Evolutionary conservation across 2,329 filamentous ascomycete species (phyloP), one percentile per base, ranked within the genome.

Genomic region (Nemania sp.): DNA sequence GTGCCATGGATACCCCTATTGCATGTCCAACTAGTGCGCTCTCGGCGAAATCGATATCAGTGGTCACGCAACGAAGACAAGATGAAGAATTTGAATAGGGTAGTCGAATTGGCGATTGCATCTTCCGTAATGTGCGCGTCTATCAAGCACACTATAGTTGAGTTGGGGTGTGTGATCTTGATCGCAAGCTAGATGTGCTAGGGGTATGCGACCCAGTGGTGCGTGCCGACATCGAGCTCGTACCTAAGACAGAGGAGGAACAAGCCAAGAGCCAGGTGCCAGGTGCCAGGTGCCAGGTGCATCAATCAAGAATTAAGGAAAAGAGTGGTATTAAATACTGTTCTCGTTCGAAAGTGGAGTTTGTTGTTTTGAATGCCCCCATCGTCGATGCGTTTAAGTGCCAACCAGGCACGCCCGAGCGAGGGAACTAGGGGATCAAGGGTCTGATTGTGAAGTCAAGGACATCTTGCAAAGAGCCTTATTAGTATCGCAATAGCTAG

Each of bases 1-100:
- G 59, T 58, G 34, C 39, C 29, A 52, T 48, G 39, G 39, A 21
- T 32, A 40, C 35, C n/a, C 48, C 43, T 45, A n/a, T 37, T 50
- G 47, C 45, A 35, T 12, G 11, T 20, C 39, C 39, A 29, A 29
- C 25, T 29, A 7, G 25, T 7, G 25, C n/a, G 25, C 7, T 3
- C 25, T 4, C 25, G 7, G 25, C 25, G 7, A 29, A 29, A 29
- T 29, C 25, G 25, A 29, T 7, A 7, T 29, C 7, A 29, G 3
- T 3, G 25, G 25, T 29, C 4, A 29, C 25, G 25, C 25, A 29
- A 29, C 4, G 15, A 25, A 43, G 46, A 35, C 20, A 52, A 13
- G 13, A n/a, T 50, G 12, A 17, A 52, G 11, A 40, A n/a, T n/a
- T n/a, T n/a, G n/a, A n/a, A 17, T 10, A 15, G 9, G 17, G 6